Base-by-base conservation (phyloP, 495 filamentous ascomycete genomes). In the Hypoxylon rickii region DNA sequence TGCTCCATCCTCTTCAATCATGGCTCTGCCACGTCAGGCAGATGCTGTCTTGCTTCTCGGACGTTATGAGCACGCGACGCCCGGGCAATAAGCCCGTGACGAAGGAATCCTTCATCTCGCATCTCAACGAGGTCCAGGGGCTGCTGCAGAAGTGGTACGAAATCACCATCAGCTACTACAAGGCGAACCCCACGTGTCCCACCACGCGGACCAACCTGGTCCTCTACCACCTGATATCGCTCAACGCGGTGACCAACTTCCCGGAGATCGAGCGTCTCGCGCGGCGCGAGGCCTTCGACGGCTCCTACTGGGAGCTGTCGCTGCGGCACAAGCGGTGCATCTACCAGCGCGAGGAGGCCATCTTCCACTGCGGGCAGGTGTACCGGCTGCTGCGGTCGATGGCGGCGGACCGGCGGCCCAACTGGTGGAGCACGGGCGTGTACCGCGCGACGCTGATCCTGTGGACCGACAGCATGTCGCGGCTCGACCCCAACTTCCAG, bases 311-410 rank as follows among this genome's bases (percentile, higher is more conserved):
- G 70, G 76, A 82, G 38, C 58, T 78, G 13, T 57, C 72, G 2
- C 68, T 73, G 51, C 66, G 73, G 0, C 73, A 82, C 62, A 77
- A 76, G 51, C 73, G 73, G 17, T 81, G 79, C 71, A 78, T 86
- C 50, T 71, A 70, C 46, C 73, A 80, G 47, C 72, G 73, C 34
- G 77, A 83, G 51, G 76, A 83, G 47, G 78, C 83, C 17, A 68
- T 85, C 37, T 80, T 80, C 68, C 83, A 86, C 63, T 80, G 75
- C 61, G 83, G 84, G 1, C 84, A 86, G 65, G 76, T 85, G 1
- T 66, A 80, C 34, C 73, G 80, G 3, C 72, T 83, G 1, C 49
- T 86, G 22, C 67, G 75, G 2, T 51, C 54, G 1, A 80, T 82
- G 72, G 72, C 70, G 2, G 63, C 61, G 7, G 65, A 74, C 21